A percentile compares a stretch with the other conserved stretches of the same genome.
Evolutionary conservation across 176 grass and related monocot species (phyloP).

Genomic region (Hsuehochloa calcarea): DNA sequence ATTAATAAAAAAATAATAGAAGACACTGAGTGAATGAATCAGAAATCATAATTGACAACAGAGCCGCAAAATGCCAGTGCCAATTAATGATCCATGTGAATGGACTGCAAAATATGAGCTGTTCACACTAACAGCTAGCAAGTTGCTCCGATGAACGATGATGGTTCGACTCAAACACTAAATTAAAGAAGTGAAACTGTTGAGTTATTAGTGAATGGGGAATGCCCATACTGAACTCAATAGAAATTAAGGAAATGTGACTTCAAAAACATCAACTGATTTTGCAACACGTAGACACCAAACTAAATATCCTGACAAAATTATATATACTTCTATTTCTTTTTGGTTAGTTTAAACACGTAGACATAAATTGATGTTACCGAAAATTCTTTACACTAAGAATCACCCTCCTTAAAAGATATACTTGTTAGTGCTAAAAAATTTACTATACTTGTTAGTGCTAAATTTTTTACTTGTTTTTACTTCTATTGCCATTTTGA

Average conservation of each 20-base stretch:
- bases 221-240: background rate
- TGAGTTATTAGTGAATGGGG: too few species aligned
- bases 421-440: background rate
- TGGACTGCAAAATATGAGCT: constrained; percentile 2
- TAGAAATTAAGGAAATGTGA: background rate
- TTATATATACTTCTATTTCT: background rate
- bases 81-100: background rate
- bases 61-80: background rate
- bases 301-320: constrained; percentile 6
- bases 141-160: background rate
- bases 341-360: background rate
- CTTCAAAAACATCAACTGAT: background rate
- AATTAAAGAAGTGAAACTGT: background rate
- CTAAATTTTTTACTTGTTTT: background rate
- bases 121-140: constrained; percentile 6
- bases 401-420: background rate
- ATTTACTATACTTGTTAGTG: background rate
- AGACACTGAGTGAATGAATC: constrained; percentile 8
- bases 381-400: background rate
- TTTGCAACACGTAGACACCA: too few species aligned
- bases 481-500: background rate
- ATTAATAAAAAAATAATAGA: constrained; percentile 14
- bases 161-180: background rate
- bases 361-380: background rate
- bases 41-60: background rate